Evolutionary conservation across 2,329 filamentous ascomycete species (phyloP), one percentile per base, ranked within the genome.

Genomic region (Colletotrichum sp.): DNA sequence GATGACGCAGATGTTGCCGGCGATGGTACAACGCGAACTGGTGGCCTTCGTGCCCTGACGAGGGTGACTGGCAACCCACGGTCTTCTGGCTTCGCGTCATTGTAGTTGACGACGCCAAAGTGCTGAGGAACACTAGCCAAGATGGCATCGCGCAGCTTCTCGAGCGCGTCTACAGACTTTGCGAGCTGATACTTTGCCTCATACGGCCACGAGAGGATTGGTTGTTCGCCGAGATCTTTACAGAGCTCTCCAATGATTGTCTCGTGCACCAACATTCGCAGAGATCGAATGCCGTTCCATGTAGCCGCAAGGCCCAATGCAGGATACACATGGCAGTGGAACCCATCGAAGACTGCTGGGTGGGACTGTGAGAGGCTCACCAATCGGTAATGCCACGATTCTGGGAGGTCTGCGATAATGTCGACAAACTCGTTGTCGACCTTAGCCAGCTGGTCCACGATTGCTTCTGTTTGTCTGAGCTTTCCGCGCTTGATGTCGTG

Each of bases 61-160:
- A 82, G 81, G 7, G 81, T 71, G 60, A 80, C 79, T 18, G 81
- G 75, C 30, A 78, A 26, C 52, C 77, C 68, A 69, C 71, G 15
- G 34, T 75, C 77, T 52, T 80, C 80, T 32, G 81, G 79, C 59
- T 79, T 80, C 21, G 84, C 81, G 75, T 86, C 85, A 65, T 81
- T 81, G 13, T 86, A 83, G 73, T 83, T 86, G 63, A 90, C 83
- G n/a, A 89, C 81, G 36, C 87, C 88, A 59, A 89, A 87, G 77
- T 89, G 86, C 78, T 90, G 88, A 1, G 88, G 88, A 3, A 89
- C 84, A 67, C 85, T 89, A 60, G 87, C 87, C 55, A 86, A 81
- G 63, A 89, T 85, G 32, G 85, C 85, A 59, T 85, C 81, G 68
- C 85, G 82, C 30, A 89, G 81, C 66, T 82, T 82, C 67, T 84